Base-by-base conservation (phyloP, 495 filamentous ascomycete species). In the Daldinia bambusicola region DNA sequence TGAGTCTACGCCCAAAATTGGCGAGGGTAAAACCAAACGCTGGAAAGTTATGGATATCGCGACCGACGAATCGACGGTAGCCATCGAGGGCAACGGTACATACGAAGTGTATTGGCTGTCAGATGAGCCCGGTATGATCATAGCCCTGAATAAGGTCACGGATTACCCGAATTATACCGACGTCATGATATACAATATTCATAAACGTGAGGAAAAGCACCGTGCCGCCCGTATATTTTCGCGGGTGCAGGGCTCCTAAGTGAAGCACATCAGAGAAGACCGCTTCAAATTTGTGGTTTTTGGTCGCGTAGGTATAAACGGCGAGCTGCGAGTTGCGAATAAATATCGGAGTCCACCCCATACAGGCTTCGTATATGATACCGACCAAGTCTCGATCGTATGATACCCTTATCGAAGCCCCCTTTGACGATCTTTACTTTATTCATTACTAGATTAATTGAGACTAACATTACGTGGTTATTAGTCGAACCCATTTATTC, bases 231-330 rank as follows among this genome's bases (percentile, higher is more conserved):
- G 22, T 74, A 12, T 79, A 16, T 56, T 62, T 2, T 68, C 50
- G 6, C 36, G 53, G 0, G 61, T 77, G 2, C 26, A 58, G 5
- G 22, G 34, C 26, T 62, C 76, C 31, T 75, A 74, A 56, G 56
- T 76, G 0, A 67, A 62, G 34, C 59, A 43, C 12, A 65, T 80
- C 9, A 37, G 63, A 1, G 63, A 76, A 6, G 75, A 69, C 2
- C 64, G 56, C 9, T 37, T 78, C 41, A 76, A 71, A 0, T 70
- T 78, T 36, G 67, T 63, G 10, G 68, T 75, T 1, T 31, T 67
- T 2, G 76, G 76, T 0, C 40, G 58, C 2, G 69, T 69, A 2
- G 63, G 53, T 41, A 32, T 55, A 26, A 63, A 74, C 18, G 57
- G 69, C 8, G 22, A 48, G 30, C 41, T 77, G 71, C 38, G 50